A percentile compares a stretch with the other conserved stretches of the same genome.
Evolutionary conservation across 169 alveolate species (phyloP).

Genomic region (Fabrea salina): DNA sequence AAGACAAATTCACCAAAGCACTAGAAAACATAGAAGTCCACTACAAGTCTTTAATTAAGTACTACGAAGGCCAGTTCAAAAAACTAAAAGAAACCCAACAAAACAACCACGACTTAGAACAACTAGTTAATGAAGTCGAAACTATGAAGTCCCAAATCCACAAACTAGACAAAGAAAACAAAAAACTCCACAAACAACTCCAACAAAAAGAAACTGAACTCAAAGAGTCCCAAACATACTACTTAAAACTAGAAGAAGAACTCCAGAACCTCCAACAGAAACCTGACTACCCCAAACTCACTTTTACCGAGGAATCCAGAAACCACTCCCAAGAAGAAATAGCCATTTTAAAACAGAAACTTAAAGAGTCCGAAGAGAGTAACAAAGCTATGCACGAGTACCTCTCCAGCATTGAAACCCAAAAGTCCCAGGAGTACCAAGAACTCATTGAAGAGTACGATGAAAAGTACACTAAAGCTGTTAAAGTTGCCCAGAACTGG

Average conservation of each 20-base stretch:
- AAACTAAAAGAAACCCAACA: neutral
- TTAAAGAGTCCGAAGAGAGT: neutral
- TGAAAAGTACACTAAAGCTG: conserved; percentile 8
- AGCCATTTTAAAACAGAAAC: neutral
- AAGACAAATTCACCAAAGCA: neutral
- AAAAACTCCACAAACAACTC: neutral
- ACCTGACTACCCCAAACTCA: neutral
- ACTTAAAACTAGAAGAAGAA: neutral
- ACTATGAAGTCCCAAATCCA: too few species aligned
- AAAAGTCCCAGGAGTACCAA: neutral
- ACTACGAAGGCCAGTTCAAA: neutral
- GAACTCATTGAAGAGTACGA: conserved; percentile 8
- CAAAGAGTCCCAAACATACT: neutral
- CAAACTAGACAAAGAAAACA: conserved; percentile 18
- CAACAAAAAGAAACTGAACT: neutral
- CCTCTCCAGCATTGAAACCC: conserved; percentile 2
- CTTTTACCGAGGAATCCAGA: neutral
- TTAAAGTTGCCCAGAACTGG: neutral
- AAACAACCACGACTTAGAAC: neutral
- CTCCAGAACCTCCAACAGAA: neutral
- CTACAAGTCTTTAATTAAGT: neutral
- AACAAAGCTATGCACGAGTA: neutral
- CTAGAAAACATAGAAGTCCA: neutral
- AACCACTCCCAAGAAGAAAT: neutral
- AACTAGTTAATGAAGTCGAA: neutral